A percentile compares a stretch with the other conserved stretches of the same genome.
Evolutionary conservation across 495 filamentous ascomycete species (phyloP).

Genomic region (Sphaerosporella brunnea): DNA sequence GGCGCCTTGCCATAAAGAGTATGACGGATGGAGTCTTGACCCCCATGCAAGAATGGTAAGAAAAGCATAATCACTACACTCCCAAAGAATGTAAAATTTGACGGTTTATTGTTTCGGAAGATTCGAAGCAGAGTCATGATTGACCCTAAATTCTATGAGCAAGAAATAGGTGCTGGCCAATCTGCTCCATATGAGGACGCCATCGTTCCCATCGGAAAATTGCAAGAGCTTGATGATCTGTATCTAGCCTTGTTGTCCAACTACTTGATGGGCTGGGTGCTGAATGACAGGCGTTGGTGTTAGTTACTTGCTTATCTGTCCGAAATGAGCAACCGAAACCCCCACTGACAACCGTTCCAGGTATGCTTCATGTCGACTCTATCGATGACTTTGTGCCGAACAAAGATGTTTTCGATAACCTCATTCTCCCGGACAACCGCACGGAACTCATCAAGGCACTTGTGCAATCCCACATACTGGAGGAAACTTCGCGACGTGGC

Average conservation of each 20-base stretch:
- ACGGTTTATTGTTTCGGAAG: not conserved
- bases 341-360: no score
- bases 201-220: not conserved
- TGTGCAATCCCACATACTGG: conserved; percentile 45
- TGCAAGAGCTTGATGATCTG: not conserved
- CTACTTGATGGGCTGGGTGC: conserved; percentile 34
- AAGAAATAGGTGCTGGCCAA: not conserved
- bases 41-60: conserved; percentile 1
- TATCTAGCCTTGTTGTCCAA: not conserved
- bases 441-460: conserved; percentile 72
- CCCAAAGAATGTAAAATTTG: not conserved
- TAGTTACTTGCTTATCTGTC: conserved; percentile 55
- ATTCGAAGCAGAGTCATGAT: conserved; percentile 10
- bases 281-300: conserved; percentile 20
- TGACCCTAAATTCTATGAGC: conserved; percentile 1
- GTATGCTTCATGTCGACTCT: conserved; percentile 64
- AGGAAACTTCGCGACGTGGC: conserved; percentile 58
- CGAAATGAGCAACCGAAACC: conserved; percentile 59
- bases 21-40: conserved; percentile 7
- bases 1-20: conserved; percentile 4
- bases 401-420: conserved; percentile 56
- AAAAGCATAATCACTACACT: not conserved
- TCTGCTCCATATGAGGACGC: not conserved
- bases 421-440: conserved; percentile 59
- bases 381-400: conserved; percentile 73